Conservation (phyloP, 352 stramenopile genomes). For the Phytophthora pseudosyringae region DNA sequence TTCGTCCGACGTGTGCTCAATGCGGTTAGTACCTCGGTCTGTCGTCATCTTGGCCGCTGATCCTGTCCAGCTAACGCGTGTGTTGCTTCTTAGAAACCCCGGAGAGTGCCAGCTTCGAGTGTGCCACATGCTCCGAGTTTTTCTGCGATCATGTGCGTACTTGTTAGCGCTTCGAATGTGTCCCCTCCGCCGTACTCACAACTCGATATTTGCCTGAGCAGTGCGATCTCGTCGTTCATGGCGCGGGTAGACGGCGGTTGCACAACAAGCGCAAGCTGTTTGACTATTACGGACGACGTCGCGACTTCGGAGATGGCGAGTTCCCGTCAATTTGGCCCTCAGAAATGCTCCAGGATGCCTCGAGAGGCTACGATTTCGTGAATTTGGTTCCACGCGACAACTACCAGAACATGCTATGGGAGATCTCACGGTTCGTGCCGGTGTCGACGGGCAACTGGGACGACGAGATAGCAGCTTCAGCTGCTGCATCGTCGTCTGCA, state of each 20-base stretch:
- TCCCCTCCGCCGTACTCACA: too few relatives aligned
- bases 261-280: conserved; percentile 89
- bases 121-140: conserved; percentile 89
- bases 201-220: conserved; percentile 9
- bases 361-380: conserved; percentile 74
- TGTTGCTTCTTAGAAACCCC: conserved; percentile 41
- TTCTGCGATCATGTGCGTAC: conserved; percentile 80
- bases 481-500: conserved; percentile 15
- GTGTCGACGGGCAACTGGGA: conserved; percentile 51
- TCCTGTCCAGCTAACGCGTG: background rate
- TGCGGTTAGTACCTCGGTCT: conserved; percentile 60
- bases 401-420: conserved; percentile 73
- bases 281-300: conserved; percentile 92
- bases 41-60: background rate
- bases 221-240: conserved; percentile 89
- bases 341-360: conserved; percentile 84
- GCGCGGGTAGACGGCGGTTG: conserved; percentile 68
- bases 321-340: conserved; percentile 92
- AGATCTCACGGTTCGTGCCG: conserved; percentile 63
- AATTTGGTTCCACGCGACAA: conserved; percentile 51
- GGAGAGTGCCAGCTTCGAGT: conserved; percentile 80
- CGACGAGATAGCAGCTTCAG: conserved; percentile 10
- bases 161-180: background rate
- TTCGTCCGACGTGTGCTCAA: conserved; percentile 85
- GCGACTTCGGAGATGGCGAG: conserved; percentile 91